Conservation (phyloP, 495 filamentous ascomycete genomes). For the Penicillium crystallinum region DNA sequence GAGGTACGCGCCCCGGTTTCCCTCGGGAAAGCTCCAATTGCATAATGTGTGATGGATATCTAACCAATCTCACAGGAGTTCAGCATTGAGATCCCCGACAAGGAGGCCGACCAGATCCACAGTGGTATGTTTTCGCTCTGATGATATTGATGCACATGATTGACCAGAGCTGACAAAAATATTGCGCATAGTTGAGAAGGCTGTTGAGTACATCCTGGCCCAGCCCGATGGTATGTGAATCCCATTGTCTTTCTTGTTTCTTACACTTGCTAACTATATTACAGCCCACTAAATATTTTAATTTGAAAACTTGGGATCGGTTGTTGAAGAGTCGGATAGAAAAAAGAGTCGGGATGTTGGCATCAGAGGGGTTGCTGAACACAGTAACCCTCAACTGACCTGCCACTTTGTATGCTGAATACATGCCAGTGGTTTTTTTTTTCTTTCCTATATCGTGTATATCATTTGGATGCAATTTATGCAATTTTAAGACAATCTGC, state of each 20-base stretch:
- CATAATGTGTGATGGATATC: slow-evolving; percentile 10
- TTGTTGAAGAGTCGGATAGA: slow-evolving; percentile 36
- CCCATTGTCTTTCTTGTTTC: neutral
- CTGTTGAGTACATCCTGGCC: slow-evolving; percentile 88
- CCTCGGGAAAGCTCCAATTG: slow-evolving; percentile 11
- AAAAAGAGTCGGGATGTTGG: slow-evolving; percentile 34
- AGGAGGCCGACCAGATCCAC: slow-evolving; percentile 95
- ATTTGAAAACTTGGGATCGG: slow-evolving; percentile 25
- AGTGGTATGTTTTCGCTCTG: slow-evolving; percentile 65
- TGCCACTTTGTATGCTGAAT: slow-evolving; percentile 39
- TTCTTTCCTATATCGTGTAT: slow-evolving; percentile 41
- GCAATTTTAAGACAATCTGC: slow-evolving; percentile 29
- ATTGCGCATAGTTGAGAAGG: slow-evolving; percentile 72
- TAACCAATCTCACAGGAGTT: slow-evolving; percentile 68
- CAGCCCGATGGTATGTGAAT: slow-evolving; percentile 74
- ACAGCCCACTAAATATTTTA: slow-evolving; percentile 43
- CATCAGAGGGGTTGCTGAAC: slow-evolving; percentile 20
- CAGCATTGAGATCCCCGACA: slow-evolving; percentile 99
- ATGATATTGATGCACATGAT: neutral
- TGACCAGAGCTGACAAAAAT: slow-evolving; percentile 11
- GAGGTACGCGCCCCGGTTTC: slow-evolving; percentile 59
- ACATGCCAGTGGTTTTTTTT: slow-evolving; percentile 39
- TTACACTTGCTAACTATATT: slow-evolving; percentile 12
- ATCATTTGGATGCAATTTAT: slow-evolving; percentile 47
- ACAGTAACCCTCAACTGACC: slow-evolving; percentile 16